These are phyloP conservation scores for Saposhnikovia divaricata DNA, from an alignment of 129 eudicot species.

Conservation along the genomic window DNA sequence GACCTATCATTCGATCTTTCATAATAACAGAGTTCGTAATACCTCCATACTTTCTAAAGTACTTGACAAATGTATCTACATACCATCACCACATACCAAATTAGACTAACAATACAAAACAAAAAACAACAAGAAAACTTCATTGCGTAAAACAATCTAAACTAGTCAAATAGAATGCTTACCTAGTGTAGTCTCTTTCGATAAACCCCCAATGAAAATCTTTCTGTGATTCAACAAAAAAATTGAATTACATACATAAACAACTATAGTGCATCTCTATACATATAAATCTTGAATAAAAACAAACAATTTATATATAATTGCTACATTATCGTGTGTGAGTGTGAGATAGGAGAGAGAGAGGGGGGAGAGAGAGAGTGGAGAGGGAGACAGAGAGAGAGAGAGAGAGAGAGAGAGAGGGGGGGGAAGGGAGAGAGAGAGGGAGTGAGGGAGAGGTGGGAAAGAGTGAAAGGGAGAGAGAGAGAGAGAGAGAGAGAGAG, in stretches of 20 bases:
- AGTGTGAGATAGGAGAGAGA: too few species aligned
- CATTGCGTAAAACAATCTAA: background rate
- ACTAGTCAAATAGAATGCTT: background rate
- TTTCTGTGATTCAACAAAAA: constrained; percentile 37
- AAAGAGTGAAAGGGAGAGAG: too few species aligned
- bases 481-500: too few species aligned
- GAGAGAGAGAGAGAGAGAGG: too few species aligned
- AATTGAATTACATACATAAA: background rate
- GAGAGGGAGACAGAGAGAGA: too few species aligned
- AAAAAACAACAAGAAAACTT: background rate
- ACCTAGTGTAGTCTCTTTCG: constrained; percentile 80
- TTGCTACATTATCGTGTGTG: too few species aligned
- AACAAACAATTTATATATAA: too few species aligned
- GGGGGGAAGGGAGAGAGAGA: too few species aligned
- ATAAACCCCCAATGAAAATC: constrained; percentile 83
- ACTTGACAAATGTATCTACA: constrained; percentile 65
- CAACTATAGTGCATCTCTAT: background rate
- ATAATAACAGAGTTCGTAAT: constrained; percentile 84
- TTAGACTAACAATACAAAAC: background rate
- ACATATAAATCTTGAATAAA: background rate
- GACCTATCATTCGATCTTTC: constrained; percentile 76
- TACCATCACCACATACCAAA: constrained; percentile 4
- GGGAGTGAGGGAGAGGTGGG: too few species aligned
- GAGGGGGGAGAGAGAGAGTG: too few species aligned
- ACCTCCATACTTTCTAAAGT: constrained; percentile 87